Evolutionary conservation across 805 yeast genomes (phyloP).

Genomic region (Saccharomyces paradoxus): DNA sequence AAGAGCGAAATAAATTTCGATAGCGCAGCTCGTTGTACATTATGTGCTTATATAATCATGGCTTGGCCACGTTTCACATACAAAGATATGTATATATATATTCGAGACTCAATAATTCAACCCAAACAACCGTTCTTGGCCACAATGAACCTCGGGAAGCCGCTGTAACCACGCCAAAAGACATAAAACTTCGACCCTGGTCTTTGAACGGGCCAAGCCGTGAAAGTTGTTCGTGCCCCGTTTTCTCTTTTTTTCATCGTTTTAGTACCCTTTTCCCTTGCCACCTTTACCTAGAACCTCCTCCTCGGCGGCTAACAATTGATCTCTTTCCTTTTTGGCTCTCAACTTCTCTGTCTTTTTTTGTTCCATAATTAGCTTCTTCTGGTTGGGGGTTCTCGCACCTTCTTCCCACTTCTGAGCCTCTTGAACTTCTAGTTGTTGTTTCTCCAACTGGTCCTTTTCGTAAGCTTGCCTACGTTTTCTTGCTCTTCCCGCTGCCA

Average conservation of each 20-base stretch:
- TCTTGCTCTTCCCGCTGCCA: constrained; percentile 25
- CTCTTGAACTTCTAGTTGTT: constrained; percentile 16
- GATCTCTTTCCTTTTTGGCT: constrained; percentile 22
- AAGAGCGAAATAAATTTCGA: neutral
- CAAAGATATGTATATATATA: too few species aligned
- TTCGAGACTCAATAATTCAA: neutral
- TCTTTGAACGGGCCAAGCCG: constrained; percentile 13
- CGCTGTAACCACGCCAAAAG: too few species aligned
- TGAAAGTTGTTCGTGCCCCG: neutral
- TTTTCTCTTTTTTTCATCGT: neutral
- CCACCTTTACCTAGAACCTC: constrained; percentile 16
- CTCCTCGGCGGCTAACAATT: constrained; percentile 22
- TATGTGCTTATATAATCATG: neutral
- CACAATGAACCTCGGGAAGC: neutral
- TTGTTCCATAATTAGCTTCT: constrained; percentile 13
- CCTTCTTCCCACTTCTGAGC: constrained; percentile 25
- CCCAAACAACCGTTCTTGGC: neutral
- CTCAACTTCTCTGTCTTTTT: constrained; percentile 14
- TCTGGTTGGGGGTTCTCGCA: constrained; percentile 13
- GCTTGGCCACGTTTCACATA: constrained; percentile 34
- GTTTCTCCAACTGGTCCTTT: constrained; percentile 14
- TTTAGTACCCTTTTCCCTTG: constrained; percentile 4
- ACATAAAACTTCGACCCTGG: constrained; percentile 30
- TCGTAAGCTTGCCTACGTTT: constrained; percentile 21
- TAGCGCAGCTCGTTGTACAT: neutral